Evolutionary conservation across 2,329 filamentous ascomycete species (phyloP).

Genomic region (Aspergillus floridensis): DNA sequence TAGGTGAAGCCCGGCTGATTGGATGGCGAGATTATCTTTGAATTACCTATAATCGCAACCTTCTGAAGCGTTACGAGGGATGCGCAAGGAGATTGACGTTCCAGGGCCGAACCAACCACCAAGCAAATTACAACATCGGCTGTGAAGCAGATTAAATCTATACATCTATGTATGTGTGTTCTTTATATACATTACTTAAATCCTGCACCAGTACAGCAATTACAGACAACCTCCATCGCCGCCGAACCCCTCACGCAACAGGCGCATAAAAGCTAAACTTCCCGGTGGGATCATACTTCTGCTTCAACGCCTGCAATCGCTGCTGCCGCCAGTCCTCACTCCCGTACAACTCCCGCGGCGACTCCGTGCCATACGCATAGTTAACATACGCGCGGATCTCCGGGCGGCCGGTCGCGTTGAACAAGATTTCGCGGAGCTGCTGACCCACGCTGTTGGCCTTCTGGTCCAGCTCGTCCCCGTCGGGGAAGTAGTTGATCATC

Average conservation of each 20-base stretch:
- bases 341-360: conserved; percentile 29
- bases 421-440: conserved; percentile 30
- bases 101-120: no score
- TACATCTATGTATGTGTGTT: no score
- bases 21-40: no score
- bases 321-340: conserved; percentile 33
- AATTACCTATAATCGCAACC: no score
- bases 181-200: no score
- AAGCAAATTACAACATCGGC: no score
- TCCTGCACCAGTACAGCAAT: no score
- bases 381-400: conserved; percentile 32
- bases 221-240: no score
- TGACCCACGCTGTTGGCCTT: conserved; percentile 28
- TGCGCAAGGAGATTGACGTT: no score
- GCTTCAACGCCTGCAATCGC: conserved; percentile 32
- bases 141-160: no score
- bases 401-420: conserved; percentile 17
- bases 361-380: conserved; percentile 32
- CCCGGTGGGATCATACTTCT: conserved; percentile 35
- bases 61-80: no score
- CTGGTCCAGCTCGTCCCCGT: conserved; percentile 20
- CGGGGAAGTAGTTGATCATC: conserved; percentile 31
- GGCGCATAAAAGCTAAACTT: conserved; percentile 32
- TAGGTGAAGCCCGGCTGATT: no score
- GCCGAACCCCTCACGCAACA: conserved; percentile 13